phyloP scores from a whole-genome alignment of 2,329 filamentous ascomycete species.

The Fusarium pseudocircinatum region DNA sequence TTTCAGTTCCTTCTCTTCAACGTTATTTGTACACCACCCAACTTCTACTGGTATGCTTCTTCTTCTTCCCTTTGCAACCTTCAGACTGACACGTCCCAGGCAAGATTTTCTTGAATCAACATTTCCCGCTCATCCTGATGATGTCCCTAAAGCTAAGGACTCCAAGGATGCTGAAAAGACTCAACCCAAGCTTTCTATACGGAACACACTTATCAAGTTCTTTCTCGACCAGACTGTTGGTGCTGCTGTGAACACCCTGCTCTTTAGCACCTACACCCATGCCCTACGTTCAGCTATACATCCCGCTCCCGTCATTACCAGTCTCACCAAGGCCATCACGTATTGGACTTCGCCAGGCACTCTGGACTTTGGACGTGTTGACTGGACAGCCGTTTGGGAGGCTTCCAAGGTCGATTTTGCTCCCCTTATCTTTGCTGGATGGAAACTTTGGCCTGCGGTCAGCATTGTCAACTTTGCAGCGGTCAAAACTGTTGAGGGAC shows the following conservation, averaged over 20 bases:
- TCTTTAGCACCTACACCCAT: constrained; percentile 69
- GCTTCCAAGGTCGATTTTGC: constrained; percentile 66
- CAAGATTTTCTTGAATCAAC: constrained; percentile 79
- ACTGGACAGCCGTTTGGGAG: constrained; percentile 56
- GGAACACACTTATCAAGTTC: constrained; percentile 75
- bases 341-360: constrained; percentile 52
- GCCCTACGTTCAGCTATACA: constrained; percentile 63
- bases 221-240: constrained; percentile 75
- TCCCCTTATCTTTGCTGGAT: constrained; percentile 73
- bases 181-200: constrained; percentile 62
- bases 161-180: constrained; percentile 33
- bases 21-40: constrained; percentile 79
- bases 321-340: constrained; percentile 47
- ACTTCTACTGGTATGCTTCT: constrained; percentile 77
- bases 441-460: constrained; percentile 75
- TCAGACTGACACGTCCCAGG: constrained; percentile 52
- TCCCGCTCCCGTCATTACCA: constrained; percentile 50
- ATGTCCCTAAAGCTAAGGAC: constrained; percentile 51
- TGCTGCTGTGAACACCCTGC: constrained; percentile 70
- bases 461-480: constrained; percentile 75
- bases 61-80: constrained; percentile 24
- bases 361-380: constrained; percentile 57
- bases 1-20: constrained; percentile 82
- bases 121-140: constrained; percentile 72
- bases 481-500: constrained; percentile 74